A percentile compares a stretch with the other conserved stretches of the same genome.
These are phyloP conservation scores for Entelexis sorbosivorans DNA, from an alignment of 1,139 yeast species.

Conservation along the genomic window DNA sequence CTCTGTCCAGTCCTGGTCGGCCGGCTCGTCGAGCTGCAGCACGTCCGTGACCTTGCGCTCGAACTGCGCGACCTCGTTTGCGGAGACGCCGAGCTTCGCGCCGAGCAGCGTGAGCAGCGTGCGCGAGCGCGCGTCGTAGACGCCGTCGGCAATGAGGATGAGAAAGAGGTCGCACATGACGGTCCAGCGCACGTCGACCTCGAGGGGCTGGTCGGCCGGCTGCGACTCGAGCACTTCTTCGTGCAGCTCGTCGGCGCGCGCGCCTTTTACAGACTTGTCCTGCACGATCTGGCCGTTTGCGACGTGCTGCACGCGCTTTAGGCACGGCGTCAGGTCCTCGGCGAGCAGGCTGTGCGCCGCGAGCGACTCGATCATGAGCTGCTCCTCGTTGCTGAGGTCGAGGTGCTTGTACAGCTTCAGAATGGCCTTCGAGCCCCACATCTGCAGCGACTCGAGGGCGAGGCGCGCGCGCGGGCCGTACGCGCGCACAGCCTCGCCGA, in stretches of 20 bases:
- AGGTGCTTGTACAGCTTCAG: slow-evolving; percentile 70
- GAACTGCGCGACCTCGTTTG: slow-evolving; percentile 69
- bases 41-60: slow-evolving; percentile 87
- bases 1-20: slow-evolving; percentile 68
- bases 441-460: slow-evolving; percentile 50
- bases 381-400: slow-evolving; percentile 61
- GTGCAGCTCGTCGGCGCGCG: slow-evolving; percentile 15
- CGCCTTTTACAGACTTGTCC: slow-evolving; percentile 10
- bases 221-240: slow-evolving; percentile 11
- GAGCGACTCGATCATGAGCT: slow-evolving; percentile 75
- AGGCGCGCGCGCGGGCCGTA: slow-evolving; percentile 14
- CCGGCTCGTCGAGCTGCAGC: slow-evolving; percentile 68
- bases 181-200: slow-evolving; percentile 85
- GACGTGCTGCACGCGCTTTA: slow-evolving; percentile 26
- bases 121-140: slow-evolving; percentile 82
- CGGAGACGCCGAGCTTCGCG: slow-evolving; percentile 42
- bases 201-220: slow-evolving; percentile 27
- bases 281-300: slow-evolving; percentile 15
- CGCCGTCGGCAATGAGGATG: slow-evolving; percentile 67
- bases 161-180: slow-evolving; percentile 81
- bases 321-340: slow-evolving; percentile 53
- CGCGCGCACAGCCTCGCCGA: slow-evolving; percentile 45
- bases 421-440: slow-evolving; percentile 74
- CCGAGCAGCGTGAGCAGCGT: slow-evolving; percentile 62
- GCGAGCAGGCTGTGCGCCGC: slow-evolving; percentile 76